Percentiles rank a stretch among this genome's conserved stretches.
Conservation (phyloP, 176 grass and related monocot species). For the Microstegium vimineum region DNA sequence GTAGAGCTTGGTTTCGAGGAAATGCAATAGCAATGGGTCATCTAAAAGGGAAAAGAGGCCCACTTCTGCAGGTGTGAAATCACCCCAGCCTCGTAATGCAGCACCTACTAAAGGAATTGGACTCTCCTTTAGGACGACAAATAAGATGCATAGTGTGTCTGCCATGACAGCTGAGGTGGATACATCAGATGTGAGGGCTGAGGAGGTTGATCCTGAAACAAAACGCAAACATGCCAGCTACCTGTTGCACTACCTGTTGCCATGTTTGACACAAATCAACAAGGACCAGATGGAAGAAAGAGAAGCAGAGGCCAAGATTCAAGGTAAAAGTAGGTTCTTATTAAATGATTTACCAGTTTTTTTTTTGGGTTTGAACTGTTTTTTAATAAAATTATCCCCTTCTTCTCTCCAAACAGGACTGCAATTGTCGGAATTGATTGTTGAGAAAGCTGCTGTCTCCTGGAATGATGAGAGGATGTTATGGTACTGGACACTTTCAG, state of each 20-base stretch:
- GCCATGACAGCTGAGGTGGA: not conserved
- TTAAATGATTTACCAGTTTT: not conserved
- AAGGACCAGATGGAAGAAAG: constrained; percentile 56
- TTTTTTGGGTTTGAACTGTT: constrained; percentile 12
- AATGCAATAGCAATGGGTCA: not conserved
- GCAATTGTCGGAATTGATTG: constrained; percentile 25
- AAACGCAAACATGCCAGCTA: constrained; percentile 42
- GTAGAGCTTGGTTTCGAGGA: constrained; percentile 13
- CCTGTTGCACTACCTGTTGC: constrained; percentile 52
- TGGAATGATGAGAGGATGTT: constrained; percentile 51
- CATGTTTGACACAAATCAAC: constrained; percentile 48
- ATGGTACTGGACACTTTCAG: constrained; percentile 39
- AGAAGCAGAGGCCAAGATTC: constrained; percentile 44
- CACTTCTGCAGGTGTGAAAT: not conserved
- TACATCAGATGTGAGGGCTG: not conserved
- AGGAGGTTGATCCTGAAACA: constrained; percentile 24
- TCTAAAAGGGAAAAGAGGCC: not conserved
- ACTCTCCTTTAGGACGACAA: not conserved
- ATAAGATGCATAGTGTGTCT: not conserved
- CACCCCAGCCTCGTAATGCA: not conserved
- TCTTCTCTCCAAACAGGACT: constrained; percentile 30
- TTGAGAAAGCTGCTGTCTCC: constrained; percentile 42
- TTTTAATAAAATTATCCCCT: not conserved
- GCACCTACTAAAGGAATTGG: not conserved
- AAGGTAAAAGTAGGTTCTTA: constrained; percentile 37